These are phyloP conservation scores for Geotrichum candidum DNA, from an alignment of 1,139 yeast species.

Conservation along the genomic window DNA sequence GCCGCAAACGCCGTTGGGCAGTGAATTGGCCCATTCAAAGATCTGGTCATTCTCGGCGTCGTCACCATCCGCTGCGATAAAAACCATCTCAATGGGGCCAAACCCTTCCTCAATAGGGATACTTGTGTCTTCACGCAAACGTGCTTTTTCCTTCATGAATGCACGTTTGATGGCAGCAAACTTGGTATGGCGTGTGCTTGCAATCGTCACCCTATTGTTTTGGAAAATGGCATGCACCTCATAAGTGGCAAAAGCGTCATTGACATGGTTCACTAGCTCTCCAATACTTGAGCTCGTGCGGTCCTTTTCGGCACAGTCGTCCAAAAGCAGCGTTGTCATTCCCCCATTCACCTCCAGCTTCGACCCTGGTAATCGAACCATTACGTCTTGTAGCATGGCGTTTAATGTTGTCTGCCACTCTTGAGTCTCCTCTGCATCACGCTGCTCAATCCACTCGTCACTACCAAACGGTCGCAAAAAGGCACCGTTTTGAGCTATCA, in stretches of 20 bases:
- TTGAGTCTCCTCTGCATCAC: constrained; percentile 45
- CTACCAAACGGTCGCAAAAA: constrained; percentile 32
- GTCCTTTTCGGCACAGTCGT: constrained; percentile 36
- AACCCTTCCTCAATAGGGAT: constrained; percentile 4
- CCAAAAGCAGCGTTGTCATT: constrained; percentile 56
- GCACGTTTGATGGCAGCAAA: constrained; percentile 27
- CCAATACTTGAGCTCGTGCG: constrained; percentile 68
- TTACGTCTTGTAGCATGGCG: constrained; percentile 57
- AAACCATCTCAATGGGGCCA: constrained; percentile 18
- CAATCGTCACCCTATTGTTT: constrained; percentile 39
- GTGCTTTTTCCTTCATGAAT: constrained; percentile 16
- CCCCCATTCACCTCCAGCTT: constrained; percentile 68
- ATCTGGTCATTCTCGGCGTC: constrained; percentile 56
- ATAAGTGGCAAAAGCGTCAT: constrained; percentile 57
- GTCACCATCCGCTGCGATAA: constrained; percentile 61
- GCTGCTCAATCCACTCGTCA: constrained; percentile 63
- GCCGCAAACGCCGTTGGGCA: constrained; percentile 32
- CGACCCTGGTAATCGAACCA: constrained; percentile 78
- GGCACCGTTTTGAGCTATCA: constrained; percentile 89
- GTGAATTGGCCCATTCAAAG: constrained; percentile 51
- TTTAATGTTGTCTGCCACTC: constrained; percentile 60
- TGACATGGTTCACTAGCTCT: constrained; percentile 78
- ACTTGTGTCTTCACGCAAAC: constrained; percentile 3
- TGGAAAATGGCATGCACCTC: constrained; percentile 76
- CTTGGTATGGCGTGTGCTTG: constrained; percentile 23